phyloP scores from a whole-genome alignment of 116 monocot species.

The Iris pallida region DNA sequence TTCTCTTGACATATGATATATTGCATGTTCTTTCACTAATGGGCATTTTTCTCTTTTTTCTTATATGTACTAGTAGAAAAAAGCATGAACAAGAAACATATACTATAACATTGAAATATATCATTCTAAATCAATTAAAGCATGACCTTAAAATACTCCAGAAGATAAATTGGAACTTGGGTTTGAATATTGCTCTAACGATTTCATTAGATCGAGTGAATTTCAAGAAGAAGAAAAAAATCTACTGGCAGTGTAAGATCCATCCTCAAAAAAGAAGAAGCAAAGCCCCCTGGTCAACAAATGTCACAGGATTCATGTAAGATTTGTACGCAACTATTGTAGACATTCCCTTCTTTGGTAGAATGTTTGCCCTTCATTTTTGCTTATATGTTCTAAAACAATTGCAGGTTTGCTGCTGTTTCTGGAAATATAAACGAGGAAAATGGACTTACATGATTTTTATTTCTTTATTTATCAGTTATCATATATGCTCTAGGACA shows the following conservation, averaged over 20 bases:
- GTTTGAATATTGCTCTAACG: background rate
- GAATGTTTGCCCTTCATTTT: conserved; percentile 27
- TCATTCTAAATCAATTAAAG: background rate
- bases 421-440: too few relatives aligned
- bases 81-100: background rate
- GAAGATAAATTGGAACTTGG: background rate
- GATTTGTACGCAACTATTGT: too few relatives aligned
- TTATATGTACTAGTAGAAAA: background rate
- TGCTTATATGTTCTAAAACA: background rate
- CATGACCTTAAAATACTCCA: background rate
- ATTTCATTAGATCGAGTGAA: background rate
- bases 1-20: background rate
- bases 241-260: too few relatives aligned
- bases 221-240: background rate
- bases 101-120: too few relatives aligned
- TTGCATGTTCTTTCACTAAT: background rate
- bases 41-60: background rate
- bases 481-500: conserved; percentile 5
- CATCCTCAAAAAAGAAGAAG: too few relatives aligned
- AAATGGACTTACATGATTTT: too few relatives aligned
- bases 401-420: background rate
- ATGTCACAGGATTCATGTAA: too few relatives aligned
- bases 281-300: too few relatives aligned
- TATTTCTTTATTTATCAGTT: conserved; percentile 6
- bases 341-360: too few relatives aligned